phyloP scores from a whole-genome alignment of 257 asterid species.

The Ilex asprella region DNA sequence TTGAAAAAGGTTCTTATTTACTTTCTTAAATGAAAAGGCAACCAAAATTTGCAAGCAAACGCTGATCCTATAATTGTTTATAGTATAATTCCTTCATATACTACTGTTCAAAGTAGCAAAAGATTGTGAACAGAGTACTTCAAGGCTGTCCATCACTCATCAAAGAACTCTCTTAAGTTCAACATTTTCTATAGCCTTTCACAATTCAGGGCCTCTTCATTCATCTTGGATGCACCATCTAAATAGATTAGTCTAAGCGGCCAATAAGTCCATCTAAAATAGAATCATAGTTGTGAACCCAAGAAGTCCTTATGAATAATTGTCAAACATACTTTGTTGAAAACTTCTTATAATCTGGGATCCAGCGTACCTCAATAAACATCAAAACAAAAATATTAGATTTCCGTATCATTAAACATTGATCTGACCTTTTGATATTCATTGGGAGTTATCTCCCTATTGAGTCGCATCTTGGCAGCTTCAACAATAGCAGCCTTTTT shows the following conservation, averaged over 20 bases:
- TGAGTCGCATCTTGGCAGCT: conserved; percentile 59
- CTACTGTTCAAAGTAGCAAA: no score
- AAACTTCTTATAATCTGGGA: no score
- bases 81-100: no score
- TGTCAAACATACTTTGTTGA: background rate
- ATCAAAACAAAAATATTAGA: background rate
- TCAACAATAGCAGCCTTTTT: conserved; percentile 55
- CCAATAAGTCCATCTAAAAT: background rate
- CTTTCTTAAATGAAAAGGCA: no score
- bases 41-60: no score
- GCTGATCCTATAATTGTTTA: no score
- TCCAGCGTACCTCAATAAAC: background rate
- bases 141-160: no score
- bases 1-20: no score
- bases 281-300: background rate
- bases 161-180: no score
- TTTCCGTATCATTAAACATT: background rate
- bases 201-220: background rate
- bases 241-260: background rate
- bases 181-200: no score
- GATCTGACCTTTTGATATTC: conserved; percentile 66
- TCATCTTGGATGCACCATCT: background rate
- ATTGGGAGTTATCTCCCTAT: conserved; percentile 27
- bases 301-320: background rate
- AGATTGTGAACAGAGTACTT: no score